Evolutionary conservation across 305 asterid genomes (phyloP), one percentile per base, ranked within the genome.

Genomic region (Caryopteris hybrid): DNA sequence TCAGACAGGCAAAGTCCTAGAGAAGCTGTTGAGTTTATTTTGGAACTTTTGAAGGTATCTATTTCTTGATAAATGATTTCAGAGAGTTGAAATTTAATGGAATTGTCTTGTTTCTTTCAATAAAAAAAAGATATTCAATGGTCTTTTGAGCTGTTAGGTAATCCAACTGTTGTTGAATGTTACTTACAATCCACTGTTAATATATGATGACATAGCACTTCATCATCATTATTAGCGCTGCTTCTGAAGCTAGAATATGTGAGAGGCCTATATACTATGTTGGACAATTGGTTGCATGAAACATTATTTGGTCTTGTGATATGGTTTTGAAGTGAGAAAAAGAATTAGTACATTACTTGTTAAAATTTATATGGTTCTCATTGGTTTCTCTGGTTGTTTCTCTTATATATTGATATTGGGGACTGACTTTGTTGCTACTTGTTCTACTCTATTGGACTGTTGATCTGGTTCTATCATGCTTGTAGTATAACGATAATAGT

Each of bases 1-100:
- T 79, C 94, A 41, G 97, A 94, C 72, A 83, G 82, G 80, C 91
- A 84, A 82, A 94, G 98, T 78, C 98, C 98, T 34, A 89, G 95
- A 78, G 99, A 95, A 84, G 98, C 98, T 77, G 97, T 95, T 76
- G 98, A 95, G 83, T 95, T 95, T 70, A 78, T 95, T 80, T 87
- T 89, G 80, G 97, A 91, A 80, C 98, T 95, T 76, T 68, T 95
- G 82, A 95, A 91, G 99, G 99, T 95, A 83, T 66, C 5, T 50
- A 13, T 62, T 29, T 57, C 54, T 74, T 74, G 25, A 38, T 72
- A 73, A 58, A 23, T 43, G 48, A 36, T 38, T 21, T 42, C 51
- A 43, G 18, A 22, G 42, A 18, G 64, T 55, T 75, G 59, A 13
- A 68, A 52, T 66, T 72, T 6, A 23, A 39, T 62, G 66, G n/a